Evolutionary conservation across 2,329 filamentous ascomycete genomes (phyloP).

Genomic region (Fulvia fulva): DNA sequence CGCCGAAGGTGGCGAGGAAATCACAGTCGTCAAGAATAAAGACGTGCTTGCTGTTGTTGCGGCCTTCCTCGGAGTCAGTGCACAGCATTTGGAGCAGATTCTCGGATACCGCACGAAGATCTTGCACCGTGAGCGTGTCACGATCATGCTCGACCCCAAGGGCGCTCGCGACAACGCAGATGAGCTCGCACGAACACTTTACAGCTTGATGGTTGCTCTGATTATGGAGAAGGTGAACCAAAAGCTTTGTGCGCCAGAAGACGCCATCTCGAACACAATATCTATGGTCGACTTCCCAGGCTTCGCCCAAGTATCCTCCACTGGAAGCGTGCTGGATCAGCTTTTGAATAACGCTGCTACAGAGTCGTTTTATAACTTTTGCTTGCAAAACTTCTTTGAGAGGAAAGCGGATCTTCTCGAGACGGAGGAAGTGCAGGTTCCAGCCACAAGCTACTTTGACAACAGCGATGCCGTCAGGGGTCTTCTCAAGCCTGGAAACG

Average conservation of each 20-base stretch:
- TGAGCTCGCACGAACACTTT: conserved; percentile 87
- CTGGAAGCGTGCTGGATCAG: conserved; percentile 83
- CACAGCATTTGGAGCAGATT: conserved; percentile 77
- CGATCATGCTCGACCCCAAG: conserved; percentile 90
- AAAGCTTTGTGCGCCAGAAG: conserved; percentile 79
- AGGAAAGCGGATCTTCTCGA: conserved; percentile 89
- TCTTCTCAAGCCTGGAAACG: conserved; percentile 86
- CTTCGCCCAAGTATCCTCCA: conserved; percentile 79
- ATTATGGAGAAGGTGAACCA: conserved; percentile 92
- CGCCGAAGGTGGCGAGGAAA: conserved; percentile 81
- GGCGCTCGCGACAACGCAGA: conserved; percentile 90
- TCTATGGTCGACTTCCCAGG: conserved; percentile 96
- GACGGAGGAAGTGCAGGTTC: conserved; percentile 84
- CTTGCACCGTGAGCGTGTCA: conserved; percentile 93
- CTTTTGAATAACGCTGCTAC: conserved; percentile 91
- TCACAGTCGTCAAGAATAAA: conserved; percentile 90
- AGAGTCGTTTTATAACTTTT: conserved; percentile 88
- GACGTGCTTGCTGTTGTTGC: conserved; percentile 81
- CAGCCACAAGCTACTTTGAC: conserved; percentile 94
- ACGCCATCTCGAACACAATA: conserved; percentile 86
- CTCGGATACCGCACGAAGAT: conserved; percentile 96
- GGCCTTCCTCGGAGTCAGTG: conserved; percentile 86
- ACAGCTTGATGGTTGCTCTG: conserved; percentile 89
- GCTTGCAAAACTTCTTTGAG: conserved; percentile 93
- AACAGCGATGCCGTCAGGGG: conserved; percentile 93